phyloP scores from a whole-genome alignment of 768 basidiomycete species.

The Fomitopsis serialis region DNA sequence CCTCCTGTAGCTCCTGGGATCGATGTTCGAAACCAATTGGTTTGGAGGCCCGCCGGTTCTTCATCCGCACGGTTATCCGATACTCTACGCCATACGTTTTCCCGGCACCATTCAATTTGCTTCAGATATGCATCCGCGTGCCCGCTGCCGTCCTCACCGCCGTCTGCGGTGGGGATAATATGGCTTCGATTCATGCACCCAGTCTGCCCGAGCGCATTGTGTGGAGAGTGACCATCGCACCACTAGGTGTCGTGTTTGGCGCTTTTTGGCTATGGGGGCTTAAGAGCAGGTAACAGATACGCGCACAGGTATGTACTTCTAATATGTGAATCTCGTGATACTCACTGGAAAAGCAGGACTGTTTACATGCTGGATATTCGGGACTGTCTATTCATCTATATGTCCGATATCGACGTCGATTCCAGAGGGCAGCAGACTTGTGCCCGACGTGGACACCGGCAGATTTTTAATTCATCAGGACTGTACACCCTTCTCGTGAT shows the following conservation, averaged over 20 bases:
- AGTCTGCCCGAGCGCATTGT: conserved; percentile 25
- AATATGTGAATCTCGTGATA: too few species aligned
- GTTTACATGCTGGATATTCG: too few species aligned
- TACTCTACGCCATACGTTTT: conserved; percentile 36
- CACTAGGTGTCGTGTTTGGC: conserved; percentile 28
- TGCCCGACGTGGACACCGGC: too few species aligned
- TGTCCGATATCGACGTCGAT: too few species aligned
- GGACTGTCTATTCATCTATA: too few species aligned
- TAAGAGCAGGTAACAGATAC: too few species aligned
- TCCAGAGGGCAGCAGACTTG: too few species aligned
- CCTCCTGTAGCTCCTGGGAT: conserved; percentile 35
- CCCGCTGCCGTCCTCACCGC: conserved; percentile 10
- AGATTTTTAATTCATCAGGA: too few species aligned
- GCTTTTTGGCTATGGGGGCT: conserved; percentile 24
- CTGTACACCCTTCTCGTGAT: too few species aligned
- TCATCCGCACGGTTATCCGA: conserved; percentile 29
- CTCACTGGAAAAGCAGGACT: too few species aligned
- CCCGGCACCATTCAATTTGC: conserved; percentile 48
- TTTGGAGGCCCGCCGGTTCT: conserved; percentile 36
- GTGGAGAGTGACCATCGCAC: conserved; percentile 40
- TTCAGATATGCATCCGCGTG: conserved; percentile 21
- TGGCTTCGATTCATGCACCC: neutral
- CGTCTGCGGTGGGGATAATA: conserved; percentile 16
- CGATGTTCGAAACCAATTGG: conserved; percentile 40
- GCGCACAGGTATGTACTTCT: too few species aligned